These are phyloP conservation scores for Colletotrichum sp. DNA, from an alignment of 2,329 filamentous ascomycete species.

Conservation along the genomic window DNA sequence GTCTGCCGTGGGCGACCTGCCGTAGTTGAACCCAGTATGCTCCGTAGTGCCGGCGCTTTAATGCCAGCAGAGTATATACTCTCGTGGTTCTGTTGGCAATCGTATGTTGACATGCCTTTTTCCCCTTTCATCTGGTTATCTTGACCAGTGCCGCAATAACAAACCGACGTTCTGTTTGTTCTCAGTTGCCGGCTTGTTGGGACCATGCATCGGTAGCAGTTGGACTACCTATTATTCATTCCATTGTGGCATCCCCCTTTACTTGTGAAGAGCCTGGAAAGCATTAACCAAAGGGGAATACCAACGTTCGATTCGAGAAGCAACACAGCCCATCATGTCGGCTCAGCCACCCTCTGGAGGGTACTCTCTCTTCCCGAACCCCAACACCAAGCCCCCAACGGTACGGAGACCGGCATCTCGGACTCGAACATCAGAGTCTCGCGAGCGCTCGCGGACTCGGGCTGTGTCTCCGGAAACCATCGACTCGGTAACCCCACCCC, in stretches of 20 bases:
- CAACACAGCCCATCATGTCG: slow-evolving; percentile 37
- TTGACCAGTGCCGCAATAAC: background rate
- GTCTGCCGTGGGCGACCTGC: slow-evolving; percentile 7
- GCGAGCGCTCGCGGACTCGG: slow-evolving; percentile 34
- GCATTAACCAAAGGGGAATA: background rate
- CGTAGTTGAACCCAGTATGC: background rate
- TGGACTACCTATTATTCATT: slow-evolving; percentile 8
- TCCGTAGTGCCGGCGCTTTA: background rate
- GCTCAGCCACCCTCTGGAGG: slow-evolving; percentile 44
- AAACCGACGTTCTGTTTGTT: slow-evolving; percentile 2
- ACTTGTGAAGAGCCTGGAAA: background rate
- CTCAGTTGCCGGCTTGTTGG: background rate
- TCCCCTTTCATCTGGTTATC: slow-evolving; percentile 1
- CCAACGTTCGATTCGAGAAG: background rate
- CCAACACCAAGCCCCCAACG: slow-evolving; percentile 46
- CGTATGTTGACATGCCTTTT: background rate
- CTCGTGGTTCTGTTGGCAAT: background rate
- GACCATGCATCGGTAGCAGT: slow-evolving; percentile 19
- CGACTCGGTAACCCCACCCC: slow-evolving; percentile 33
- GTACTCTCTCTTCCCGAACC: slow-evolving; percentile 64
- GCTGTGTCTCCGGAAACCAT: slow-evolving; percentile 37
- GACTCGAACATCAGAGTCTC: slow-evolving; percentile 40
- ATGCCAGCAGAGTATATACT: slow-evolving; percentile 20
- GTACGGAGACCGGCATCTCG: slow-evolving; percentile 46
- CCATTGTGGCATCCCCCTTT: background rate